Conservation (phyloP, 768 basidiomycete species). For the Leccinum uliginosum region DNA sequence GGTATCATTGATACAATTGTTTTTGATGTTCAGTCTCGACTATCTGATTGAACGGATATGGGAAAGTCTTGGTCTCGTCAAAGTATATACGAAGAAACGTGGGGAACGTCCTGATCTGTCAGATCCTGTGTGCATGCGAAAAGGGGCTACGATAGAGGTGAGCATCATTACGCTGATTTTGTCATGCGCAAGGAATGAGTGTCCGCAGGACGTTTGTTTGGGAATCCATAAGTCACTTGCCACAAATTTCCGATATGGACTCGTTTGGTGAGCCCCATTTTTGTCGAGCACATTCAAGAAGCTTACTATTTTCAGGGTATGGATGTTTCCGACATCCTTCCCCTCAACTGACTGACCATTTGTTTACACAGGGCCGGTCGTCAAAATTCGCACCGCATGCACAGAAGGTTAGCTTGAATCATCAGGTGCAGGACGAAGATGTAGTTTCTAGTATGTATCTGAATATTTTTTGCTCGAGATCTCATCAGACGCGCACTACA, state of each 20-base stretch:
- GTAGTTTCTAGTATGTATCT: slow-evolving; percentile 75
- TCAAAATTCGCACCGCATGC: slow-evolving; percentile 93
- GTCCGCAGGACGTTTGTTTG: slow-evolving; percentile 74
- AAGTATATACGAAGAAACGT: slow-evolving; percentile 96
- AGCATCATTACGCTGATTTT: background rate
- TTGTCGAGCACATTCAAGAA: background rate
- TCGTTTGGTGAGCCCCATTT: slow-evolving; percentile 70
- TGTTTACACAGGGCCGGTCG: slow-evolving; percentile 69
- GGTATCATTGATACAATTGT: slow-evolving; percentile 1
- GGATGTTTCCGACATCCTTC: background rate
- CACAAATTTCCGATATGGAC: slow-evolving; percentile 88
- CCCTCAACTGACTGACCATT: background rate
- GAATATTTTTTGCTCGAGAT: background rate
- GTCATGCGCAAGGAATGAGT: background rate
- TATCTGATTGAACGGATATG: slow-evolving; percentile 75
- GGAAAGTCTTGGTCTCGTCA: slow-evolving; percentile 76
- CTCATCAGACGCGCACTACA: slow-evolving; percentile 4
- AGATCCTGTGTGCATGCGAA: slow-evolving; percentile 88
- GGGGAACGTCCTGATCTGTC: slow-evolving; percentile 89
- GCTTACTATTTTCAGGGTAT: slow-evolving; percentile 23
- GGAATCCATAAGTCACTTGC: slow-evolving; percentile 89
- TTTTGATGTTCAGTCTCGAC: slow-evolving; percentile 45
- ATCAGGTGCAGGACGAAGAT: slow-evolving; percentile 84
- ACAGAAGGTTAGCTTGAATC: slow-evolving; percentile 85
- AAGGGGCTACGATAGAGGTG: slow-evolving; percentile 91